phyloP scores from a whole-genome alignment of 495 filamentous ascomycete genomes.

The Trichodelitschia bisporula region DNA sequence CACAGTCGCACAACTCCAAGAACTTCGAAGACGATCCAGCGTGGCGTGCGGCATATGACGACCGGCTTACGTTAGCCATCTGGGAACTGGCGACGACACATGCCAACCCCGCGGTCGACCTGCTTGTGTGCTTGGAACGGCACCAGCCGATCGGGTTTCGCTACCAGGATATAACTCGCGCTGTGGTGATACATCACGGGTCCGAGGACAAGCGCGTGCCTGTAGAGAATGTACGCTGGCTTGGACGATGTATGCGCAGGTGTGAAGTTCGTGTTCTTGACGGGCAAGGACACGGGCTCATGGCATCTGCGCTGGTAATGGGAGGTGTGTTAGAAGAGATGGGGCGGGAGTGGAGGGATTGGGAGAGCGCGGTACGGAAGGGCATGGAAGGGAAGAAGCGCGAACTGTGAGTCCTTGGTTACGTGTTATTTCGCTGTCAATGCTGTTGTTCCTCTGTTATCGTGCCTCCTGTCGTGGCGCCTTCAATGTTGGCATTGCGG shows the following conservation, averaged over 20 bases:
- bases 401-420: too few species aligned
- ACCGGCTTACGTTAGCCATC: conserved; percentile 65
- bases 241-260: conserved; percentile 65
- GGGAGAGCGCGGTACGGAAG: conserved; percentile 20
- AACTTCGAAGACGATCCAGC: too few species aligned
- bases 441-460: too few species aligned
- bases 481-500: too few species aligned
- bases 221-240: conserved; percentile 83
- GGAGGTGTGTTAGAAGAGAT: conserved; percentile 80
- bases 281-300: conserved; percentile 84
- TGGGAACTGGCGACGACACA: conserved; percentile 86
- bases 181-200: conserved; percentile 84
- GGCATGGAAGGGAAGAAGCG: background rate
- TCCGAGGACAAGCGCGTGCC: conserved; percentile 79
- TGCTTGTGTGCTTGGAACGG: conserved; percentile 81
- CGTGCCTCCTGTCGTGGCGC: too few species aligned
- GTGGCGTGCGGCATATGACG: conserved; percentile 60
- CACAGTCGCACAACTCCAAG: conserved; percentile 18
- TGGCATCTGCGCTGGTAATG: conserved; percentile 90
- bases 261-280: conserved; percentile 71
- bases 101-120: conserved; percentile 81
- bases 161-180: conserved; percentile 81
- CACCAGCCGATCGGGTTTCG: conserved; percentile 83
- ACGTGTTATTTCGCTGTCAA: too few species aligned
- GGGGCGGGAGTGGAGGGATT: conserved; percentile 84